Conservation (phyloP, 441 rosid species). For the Jatropha podagrica region DNA sequence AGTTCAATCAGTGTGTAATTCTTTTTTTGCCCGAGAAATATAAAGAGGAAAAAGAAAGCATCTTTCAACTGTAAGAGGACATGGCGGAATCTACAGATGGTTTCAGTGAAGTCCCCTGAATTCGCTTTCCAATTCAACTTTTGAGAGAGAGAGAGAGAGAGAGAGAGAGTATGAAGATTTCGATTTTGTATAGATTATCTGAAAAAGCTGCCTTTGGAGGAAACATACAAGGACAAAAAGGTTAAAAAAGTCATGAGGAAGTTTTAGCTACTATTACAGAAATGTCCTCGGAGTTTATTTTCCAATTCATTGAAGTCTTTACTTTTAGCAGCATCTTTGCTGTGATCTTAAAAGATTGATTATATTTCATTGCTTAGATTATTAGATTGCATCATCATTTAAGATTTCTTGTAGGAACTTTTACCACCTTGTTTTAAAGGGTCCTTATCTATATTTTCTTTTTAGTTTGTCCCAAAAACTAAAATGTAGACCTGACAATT, state of each 20-base stretch:
- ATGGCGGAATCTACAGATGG: neutral
- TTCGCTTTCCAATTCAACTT: constrained; percentile 1
- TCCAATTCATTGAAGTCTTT: neutral
- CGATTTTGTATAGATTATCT: constrained; percentile 24
- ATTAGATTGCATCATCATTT: neutral
- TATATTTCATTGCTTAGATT: neutral
- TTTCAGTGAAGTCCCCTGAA: neutral
- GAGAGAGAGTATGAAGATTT: neutral
- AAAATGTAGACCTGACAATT: no score
- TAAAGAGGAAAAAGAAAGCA: neutral
- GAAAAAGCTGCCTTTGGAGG: constrained; percentile 43
- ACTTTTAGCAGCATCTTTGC: neutral
- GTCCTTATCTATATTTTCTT: no score
- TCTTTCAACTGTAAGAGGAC: neutral
- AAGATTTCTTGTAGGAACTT: neutral
- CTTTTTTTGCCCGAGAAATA: neutral
- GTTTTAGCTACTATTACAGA: neutral
- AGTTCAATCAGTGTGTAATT: neutral
- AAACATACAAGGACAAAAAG: constrained; percentile 13
- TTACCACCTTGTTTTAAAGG: no score
- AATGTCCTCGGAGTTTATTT: neutral
- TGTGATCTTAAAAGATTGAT: neutral
- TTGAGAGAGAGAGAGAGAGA: constrained; percentile 3
- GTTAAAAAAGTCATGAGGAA: neutral
- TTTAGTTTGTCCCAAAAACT: no score